Conservation (phyloP, 495 filamentous ascomycete species). For the Aspergillus bridgeri region DNA sequence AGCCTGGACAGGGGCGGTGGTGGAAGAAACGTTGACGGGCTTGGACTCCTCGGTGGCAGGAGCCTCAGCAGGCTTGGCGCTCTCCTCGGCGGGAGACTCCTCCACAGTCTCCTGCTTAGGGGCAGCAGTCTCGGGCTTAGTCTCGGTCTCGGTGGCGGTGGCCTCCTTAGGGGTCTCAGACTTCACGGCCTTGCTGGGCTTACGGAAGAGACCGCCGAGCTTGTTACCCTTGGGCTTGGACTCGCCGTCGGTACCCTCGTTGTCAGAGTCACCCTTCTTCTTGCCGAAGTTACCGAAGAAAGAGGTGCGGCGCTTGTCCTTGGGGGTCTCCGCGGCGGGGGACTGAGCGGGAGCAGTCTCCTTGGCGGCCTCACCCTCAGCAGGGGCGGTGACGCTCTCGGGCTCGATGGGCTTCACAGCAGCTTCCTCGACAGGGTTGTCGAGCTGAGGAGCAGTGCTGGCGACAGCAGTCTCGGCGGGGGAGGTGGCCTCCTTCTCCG, state of each 20-base stretch:
- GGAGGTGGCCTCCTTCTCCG: constrained; percentile 48
- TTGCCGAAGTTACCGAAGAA: constrained; percentile 53
- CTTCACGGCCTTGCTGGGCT: constrained; percentile 54
- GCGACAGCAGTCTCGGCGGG: constrained; percentile 45
- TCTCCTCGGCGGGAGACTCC: constrained; percentile 33
- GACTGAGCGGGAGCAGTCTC: constrained; percentile 31
- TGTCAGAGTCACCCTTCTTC: constrained; percentile 52
- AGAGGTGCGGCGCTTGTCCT: constrained; percentile 54
- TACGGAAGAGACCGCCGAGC: constrained; percentile 55
- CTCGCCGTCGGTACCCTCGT: constrained; percentile 47
- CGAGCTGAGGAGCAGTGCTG: constrained; percentile 49
- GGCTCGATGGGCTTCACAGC: constrained; percentile 42
- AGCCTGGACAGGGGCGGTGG: constrained; percentile 46
- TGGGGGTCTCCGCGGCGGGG: constrained; percentile 34
- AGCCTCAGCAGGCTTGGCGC: constrained; percentile 27
- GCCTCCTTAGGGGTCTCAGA: constrained; percentile 35
- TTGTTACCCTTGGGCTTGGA: constrained; percentile 50
- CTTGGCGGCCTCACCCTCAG: constrained; percentile 40
- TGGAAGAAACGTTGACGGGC: constrained; percentile 31
- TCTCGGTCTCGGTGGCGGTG: constrained; percentile 30
- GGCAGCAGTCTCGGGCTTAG: constrained; percentile 30
- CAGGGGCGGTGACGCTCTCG: constrained; percentile 41
- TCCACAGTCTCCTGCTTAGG: constrained; percentile 32
- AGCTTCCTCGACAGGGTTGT: constrained; percentile 47
- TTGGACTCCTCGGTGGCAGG: constrained; percentile 32